Percentiles rank a stretch among this genome's conserved stretches.
phyloP scores from a whole-genome alignment of 2,329 filamentous ascomycete species.

The Fusarium duplospermum region DNA sequence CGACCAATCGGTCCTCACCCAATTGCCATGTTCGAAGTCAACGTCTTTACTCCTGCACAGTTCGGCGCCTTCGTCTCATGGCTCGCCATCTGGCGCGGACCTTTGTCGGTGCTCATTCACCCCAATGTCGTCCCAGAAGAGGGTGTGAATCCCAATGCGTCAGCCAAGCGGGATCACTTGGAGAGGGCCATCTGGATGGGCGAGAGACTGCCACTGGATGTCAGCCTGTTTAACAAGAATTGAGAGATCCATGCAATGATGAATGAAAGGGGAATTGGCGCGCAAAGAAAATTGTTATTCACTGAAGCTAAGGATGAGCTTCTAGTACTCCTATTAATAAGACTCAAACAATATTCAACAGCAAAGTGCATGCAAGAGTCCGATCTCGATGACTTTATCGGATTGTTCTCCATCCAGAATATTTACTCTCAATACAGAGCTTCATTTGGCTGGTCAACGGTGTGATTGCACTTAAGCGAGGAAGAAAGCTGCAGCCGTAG shows the following conservation, averaged over 20 bases:
- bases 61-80: conserved; percentile 91
- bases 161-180: conserved; percentile 68
- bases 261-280: background rate
- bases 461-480: background rate
- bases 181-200: conserved; percentile 81
- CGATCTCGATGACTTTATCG: background rate
- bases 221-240: conserved; percentile 23
- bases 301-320: background rate
- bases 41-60: conserved; percentile 84
- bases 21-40: conserved; percentile 92
- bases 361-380: background rate
- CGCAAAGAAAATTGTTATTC: background rate
- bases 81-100: conserved; percentile 84
- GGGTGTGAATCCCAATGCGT: conserved; percentile 45
- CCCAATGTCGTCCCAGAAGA: conserved; percentile 76
- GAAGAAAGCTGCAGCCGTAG: background rate
- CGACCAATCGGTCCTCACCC: conserved; percentile 84
- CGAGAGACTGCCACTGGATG: conserved; percentile 70
- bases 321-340: background rate
- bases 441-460: background rate
- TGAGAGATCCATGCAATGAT: background rate
- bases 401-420: background rate
- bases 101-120: conserved; percentile 82
- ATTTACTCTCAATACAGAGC: background rate
- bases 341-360: background rate